These are phyloP conservation scores for Suillus decipiens DNA, from an alignment of 768 basidiomycete species.

Conservation along the genomic window DNA sequence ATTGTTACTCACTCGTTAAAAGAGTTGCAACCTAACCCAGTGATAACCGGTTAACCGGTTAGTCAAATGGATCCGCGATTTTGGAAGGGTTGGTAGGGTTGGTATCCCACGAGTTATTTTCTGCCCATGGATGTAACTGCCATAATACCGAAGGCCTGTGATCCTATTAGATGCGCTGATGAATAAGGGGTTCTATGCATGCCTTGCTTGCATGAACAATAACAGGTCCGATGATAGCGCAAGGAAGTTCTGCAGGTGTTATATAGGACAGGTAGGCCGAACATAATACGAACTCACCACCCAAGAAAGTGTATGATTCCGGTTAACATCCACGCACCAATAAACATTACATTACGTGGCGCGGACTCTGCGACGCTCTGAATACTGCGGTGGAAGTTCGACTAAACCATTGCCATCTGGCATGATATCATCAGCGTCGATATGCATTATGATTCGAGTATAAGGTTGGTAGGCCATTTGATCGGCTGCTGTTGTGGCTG, in stretches of 20 bases:
- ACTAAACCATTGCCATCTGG: too few relatives aligned
- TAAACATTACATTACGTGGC: too few relatives aligned
- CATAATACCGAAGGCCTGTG: slow-evolving; percentile 22
- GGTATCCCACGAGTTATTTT: too few relatives aligned
- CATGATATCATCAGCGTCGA: too few relatives aligned
- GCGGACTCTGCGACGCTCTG: too few relatives aligned
- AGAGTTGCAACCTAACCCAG: not conserved
- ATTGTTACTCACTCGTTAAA: not conserved
- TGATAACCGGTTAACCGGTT: not conserved
- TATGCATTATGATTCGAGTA: too few relatives aligned
- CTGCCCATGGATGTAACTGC: slow-evolving; percentile 12
- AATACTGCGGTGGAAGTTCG: too few relatives aligned
- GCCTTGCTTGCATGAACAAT: too few relatives aligned
- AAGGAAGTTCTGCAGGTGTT: slow-evolving; percentile 44
- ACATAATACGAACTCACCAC: slow-evolving; percentile 33
- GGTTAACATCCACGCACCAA: slow-evolving; percentile 59
- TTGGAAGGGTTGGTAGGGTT: not conserved
- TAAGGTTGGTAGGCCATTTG: too few relatives aligned
- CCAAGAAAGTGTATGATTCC: slow-evolving; percentile 57
- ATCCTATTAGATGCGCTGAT: not conserved
- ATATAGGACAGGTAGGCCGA: slow-evolving; percentile 8
- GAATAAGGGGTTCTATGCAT: not conserved
- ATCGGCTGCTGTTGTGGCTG: slow-evolving; percentile 31
- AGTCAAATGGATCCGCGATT: not conserved
- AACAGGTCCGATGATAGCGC: too few relatives aligned